Percentiles rank a stretch among this genome's conserved stretches.
phyloP scores from a whole-genome alignment of 352 stramenopile genomes.

The Globisporangium orthogonon region DNA sequence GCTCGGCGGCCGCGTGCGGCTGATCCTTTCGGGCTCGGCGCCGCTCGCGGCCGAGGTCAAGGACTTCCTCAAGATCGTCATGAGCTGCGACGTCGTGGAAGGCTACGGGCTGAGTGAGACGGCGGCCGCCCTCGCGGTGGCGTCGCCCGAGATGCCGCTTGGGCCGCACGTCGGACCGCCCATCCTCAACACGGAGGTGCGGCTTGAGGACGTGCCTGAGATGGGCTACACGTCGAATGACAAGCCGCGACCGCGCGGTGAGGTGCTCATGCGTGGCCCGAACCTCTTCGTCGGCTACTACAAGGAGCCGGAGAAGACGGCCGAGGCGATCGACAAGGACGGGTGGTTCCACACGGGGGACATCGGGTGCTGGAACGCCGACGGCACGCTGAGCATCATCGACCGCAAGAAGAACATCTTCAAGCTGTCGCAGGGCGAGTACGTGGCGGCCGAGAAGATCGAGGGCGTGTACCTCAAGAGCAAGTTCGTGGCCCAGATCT shows the following conservation, averaged over 20 bases:
- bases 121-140: slow-evolving; percentile 75
- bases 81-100: slow-evolving; percentile 90
- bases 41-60: slow-evolving; percentile 91
- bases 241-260: slow-evolving; percentile 51
- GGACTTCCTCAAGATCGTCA: slow-evolving; percentile 94
- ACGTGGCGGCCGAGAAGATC: slow-evolving; percentile 96
- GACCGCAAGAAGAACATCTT: slow-evolving; percentile 94
- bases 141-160: slow-evolving; percentile 36
- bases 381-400: slow-evolving; percentile 90
- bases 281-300: slow-evolving; percentile 93
- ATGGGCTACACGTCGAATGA: slow-evolving; percentile 94
- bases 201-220: slow-evolving; percentile 93
- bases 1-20: slow-evolving; percentile 84
- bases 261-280: slow-evolving; percentile 67
- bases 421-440: slow-evolving; percentile 94
- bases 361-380: slow-evolving; percentile 93
- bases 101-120: slow-evolving; percentile 97
- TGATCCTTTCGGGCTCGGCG: slow-evolving; percentile 92
- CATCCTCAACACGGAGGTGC: slow-evolving; percentile 83
- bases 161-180: slow-evolving; percentile 92
- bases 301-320: slow-evolving; percentile 91
- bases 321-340: slow-evolving; percentile 86
- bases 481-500: slow-evolving; percentile 92
- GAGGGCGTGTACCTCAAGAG: slow-evolving; percentile 93
- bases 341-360: slow-evolving; percentile 98